A percentile compares a stretch with the other conserved stretches of the same genome.
These are phyloP conservation scores for Anthracocystis setariae DNA, from an alignment of 1,284 basidiomycete species.

Conservation along the genomic window DNA sequence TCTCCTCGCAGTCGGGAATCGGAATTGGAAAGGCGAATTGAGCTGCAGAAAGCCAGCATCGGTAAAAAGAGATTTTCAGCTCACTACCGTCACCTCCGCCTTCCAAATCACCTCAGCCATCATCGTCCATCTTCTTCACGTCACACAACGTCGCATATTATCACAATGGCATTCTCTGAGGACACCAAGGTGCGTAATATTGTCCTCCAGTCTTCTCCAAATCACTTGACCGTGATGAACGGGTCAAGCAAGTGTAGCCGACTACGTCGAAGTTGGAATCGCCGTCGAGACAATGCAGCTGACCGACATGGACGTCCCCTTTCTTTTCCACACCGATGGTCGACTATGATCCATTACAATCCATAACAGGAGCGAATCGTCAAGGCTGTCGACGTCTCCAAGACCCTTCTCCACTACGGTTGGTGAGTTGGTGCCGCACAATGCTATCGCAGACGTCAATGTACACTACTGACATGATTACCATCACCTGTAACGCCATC, in stretches of 20 bases:
- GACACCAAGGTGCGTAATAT: constrained; percentile 59
- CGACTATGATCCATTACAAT: not conserved
- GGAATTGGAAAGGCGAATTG: constrained; percentile 7
- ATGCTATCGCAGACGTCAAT: not conserved
- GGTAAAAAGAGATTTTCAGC: constrained; percentile 7
- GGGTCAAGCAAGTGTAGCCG: no score
- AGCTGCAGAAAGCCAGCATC: not conserved
- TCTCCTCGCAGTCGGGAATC: constrained; percentile 22
- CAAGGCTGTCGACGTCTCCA: constrained; percentile 61
- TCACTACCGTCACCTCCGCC: constrained; percentile 1
- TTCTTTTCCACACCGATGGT: no score
- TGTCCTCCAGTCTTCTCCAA: not conserved
- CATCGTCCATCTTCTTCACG: constrained; percentile 3
- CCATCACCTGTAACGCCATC: not conserved
- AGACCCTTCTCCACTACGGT: constrained; percentile 64
- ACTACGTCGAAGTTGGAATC: no score
- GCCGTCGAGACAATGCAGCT: not conserved
- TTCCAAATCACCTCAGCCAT: not conserved
- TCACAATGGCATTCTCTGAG: constrained; percentile 60
- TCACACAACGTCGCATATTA: constrained; percentile 2
- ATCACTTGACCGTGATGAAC: no score
- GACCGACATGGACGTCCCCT: not conserved
- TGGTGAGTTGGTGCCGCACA: constrained; percentile 48
- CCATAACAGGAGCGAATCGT: constrained; percentile 60
- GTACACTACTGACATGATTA: not conserved